These are phyloP conservation scores for Blastobotrys malaysiensis DNA, from an alignment of 1,139 yeast genomes.

Conservation along the genomic window DNA sequence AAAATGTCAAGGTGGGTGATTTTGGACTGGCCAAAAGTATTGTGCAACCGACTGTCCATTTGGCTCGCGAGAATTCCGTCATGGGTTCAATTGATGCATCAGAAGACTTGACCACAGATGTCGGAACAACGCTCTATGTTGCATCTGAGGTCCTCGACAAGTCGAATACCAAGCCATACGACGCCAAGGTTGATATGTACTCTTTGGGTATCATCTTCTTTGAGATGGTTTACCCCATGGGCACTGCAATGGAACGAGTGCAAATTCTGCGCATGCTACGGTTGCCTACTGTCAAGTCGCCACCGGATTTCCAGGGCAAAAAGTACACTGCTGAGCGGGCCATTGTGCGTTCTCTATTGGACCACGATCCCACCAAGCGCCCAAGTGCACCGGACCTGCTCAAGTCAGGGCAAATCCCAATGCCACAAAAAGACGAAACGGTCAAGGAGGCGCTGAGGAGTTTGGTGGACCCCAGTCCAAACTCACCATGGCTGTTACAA, in stretches of 20 bases:
- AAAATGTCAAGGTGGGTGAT: constrained; percentile 91
- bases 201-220: constrained; percentile 91
- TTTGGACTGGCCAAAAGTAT: constrained; percentile 81
- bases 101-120: constrained; percentile 85
- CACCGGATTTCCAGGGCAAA: constrained; percentile 56
- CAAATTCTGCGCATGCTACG: constrained; percentile 61
- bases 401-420: constrained; percentile 78
- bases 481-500: constrained; percentile 91
- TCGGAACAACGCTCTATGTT: constrained; percentile 89
- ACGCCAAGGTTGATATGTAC: constrained; percentile 93
- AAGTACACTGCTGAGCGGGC: constrained; percentile 55
- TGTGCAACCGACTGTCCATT: constrained; percentile 42
- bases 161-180: constrained; percentile 41
- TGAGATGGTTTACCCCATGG: constrained; percentile 82
- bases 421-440: constrained; percentile 83
- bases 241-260: constrained; percentile 91
- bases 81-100: constrained; percentile 23
- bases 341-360: constrained; percentile 58
- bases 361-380: constrained; percentile 71
- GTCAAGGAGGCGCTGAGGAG: constrained; percentile 84
- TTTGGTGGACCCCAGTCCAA: constrained; percentile 63
- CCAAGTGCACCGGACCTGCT: constrained; percentile 75
- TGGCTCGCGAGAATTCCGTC: constrained; percentile 18
- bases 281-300: constrained; percentile 48
- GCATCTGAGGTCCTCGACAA: constrained; percentile 74